phyloP scores from a whole-genome alignment of 805 yeast genomes.

The Candida chilensis region DNA sequence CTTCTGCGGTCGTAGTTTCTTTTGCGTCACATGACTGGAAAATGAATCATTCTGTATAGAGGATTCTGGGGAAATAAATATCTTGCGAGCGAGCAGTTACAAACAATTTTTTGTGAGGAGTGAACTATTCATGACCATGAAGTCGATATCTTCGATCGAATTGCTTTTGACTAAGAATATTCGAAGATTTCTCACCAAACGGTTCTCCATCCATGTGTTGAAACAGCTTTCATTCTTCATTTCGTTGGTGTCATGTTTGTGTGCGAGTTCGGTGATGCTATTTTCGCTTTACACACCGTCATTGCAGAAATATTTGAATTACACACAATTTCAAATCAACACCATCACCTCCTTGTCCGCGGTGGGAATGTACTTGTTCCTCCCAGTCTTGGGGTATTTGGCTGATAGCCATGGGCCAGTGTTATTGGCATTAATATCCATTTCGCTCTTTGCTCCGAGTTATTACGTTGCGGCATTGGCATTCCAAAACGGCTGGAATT shows the following conservation, averaged over 20 bases:
- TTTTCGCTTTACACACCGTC: conserved; percentile 75
- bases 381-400: conserved; percentile 74
- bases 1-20: too few relatives aligned
- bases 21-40: too few relatives aligned
- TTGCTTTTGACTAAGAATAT: conserved; percentile 31
- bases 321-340: conserved; percentile 59
- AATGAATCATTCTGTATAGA: too few relatives aligned
- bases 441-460: conserved; percentile 58
- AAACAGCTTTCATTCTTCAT: conserved; percentile 43
- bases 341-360: conserved; percentile 66
- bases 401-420: conserved; percentile 87
- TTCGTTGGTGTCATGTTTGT: conserved; percentile 56
- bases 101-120: too few relatives aligned
- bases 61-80: too few relatives aligned
- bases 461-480: conserved; percentile 42
- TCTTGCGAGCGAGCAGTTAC: too few relatives aligned
- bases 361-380: conserved; percentile 75
- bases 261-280: conserved; percentile 75
- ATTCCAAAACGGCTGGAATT: conserved; percentile 14
- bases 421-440: conserved; percentile 51
- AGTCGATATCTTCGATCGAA: conserved; percentile 23
- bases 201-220: conserved; percentile 30
- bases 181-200: conserved; percentile 27
- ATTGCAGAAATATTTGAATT: conserved; percentile 48
- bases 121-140: too few relatives aligned